A percentile compares a stretch with the other conserved stretches of the same genome.
phyloP scores from a whole-genome alignment of 2,329 filamentous ascomycete genomes.

The Scytalidium sp. region DNA sequence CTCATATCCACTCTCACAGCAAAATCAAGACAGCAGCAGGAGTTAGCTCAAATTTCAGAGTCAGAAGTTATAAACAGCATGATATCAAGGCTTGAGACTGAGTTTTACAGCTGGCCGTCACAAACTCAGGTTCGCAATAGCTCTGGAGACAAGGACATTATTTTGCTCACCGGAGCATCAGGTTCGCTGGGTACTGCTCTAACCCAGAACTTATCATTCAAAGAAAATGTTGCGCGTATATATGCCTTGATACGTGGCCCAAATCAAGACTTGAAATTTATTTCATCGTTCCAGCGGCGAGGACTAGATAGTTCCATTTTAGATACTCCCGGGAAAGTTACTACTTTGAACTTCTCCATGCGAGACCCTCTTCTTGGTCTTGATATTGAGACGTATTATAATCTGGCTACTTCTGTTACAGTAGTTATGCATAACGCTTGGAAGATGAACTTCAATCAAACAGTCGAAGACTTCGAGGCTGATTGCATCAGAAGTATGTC shows the following conservation, averaged over 20 bases:
- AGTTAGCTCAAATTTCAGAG: slow-evolving; percentile 2
- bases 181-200: slow-evolving; percentile 24
- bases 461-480: slow-evolving; percentile 26
- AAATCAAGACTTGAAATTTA: slow-evolving; percentile 13
- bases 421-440: slow-evolving; percentile 26
- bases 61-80: slow-evolving; percentile 15
- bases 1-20: slow-evolving; percentile 13
- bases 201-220: slow-evolving; percentile 13
- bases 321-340: slow-evolving; percentile 14
- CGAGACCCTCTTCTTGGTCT: slow-evolving; percentile 23
- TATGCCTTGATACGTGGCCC: slow-evolving; percentile 23
- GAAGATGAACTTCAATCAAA: slow-evolving; percentile 29
- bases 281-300: slow-evolving; percentile 9
- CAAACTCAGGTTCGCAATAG: slow-evolving; percentile 1
- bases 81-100: slow-evolving; percentile 18
- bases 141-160: slow-evolving; percentile 11
- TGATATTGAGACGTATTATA: slow-evolving; percentile 19
- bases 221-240: slow-evolving; percentile 16
- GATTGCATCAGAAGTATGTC: slow-evolving; percentile 26
- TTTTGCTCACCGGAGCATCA: slow-evolving; percentile 23
- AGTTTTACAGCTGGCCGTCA: slow-evolving; percentile 19
- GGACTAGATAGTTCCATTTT: slow-evolving; percentile 18
- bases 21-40: neutral
- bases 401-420: slow-evolving; percentile 20
- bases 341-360: slow-evolving; percentile 24